Conservation (phyloP, 495 filamentous ascomycete species). For the Bacidia rubella region DNA sequence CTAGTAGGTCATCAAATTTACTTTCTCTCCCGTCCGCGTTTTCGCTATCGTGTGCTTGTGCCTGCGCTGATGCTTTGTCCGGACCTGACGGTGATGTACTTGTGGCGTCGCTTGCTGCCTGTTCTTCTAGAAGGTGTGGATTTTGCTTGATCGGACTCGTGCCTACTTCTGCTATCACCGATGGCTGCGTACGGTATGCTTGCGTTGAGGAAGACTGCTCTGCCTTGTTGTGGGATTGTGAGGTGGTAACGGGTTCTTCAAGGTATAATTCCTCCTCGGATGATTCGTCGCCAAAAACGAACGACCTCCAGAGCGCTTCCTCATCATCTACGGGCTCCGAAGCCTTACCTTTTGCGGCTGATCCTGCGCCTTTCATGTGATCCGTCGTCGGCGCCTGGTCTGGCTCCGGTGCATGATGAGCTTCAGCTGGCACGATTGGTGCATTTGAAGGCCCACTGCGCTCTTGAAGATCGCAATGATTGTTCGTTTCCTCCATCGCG, state of each 20-base stretch:
- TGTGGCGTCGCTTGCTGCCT: neutral
- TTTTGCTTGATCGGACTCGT: constrained; percentile 16
- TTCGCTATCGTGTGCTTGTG: neutral
- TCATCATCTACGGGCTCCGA: constrained; percentile 6
- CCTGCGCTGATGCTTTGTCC: neutral
- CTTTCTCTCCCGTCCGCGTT: neutral
- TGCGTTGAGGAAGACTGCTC: neutral
- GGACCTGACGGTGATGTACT: neutral
- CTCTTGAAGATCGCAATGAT: too few relatives aligned
- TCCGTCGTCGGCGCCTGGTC: too few relatives aligned
- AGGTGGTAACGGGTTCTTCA: neutral
- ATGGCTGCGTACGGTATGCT: constrained; percentile 4
- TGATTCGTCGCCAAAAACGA: constrained; percentile 16
- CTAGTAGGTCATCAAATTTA: neutral
- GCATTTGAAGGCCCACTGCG: too few relatives aligned
- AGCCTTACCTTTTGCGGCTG: neutral
- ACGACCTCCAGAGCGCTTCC: constrained; percentile 12
- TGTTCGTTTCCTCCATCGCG: too few relatives aligned
- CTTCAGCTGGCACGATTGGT: too few relatives aligned
- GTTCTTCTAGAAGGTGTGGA: constrained; percentile 5
- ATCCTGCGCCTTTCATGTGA: too few relatives aligned
- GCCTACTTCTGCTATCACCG: constrained; percentile 10
- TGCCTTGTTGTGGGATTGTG: neutral
- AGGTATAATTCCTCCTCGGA: constrained; percentile 8
- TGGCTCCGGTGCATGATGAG: too few relatives aligned